phyloP scores from a whole-genome alignment of 345 rosid species.

The Boechera stricta region DNA sequence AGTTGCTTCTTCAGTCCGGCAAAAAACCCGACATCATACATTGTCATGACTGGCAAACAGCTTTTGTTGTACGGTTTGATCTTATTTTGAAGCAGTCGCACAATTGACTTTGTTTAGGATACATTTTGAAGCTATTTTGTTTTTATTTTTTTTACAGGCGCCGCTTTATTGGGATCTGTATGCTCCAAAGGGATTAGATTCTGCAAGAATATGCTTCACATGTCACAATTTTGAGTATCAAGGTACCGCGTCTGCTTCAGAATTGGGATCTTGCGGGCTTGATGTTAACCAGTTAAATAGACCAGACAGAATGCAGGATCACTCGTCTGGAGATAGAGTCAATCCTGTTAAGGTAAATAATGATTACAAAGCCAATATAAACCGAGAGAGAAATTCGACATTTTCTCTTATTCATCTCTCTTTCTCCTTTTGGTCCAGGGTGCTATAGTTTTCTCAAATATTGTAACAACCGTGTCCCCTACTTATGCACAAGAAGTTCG shows the following conservation, averaged over 20 bases:
- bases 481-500: constrained; percentile 95
- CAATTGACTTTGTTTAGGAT: constrained; percentile 30
- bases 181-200: constrained; percentile 87
- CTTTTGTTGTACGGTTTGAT: constrained; percentile 76
- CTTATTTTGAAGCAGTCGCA: constrained; percentile 2
- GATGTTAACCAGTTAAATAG: constrained; percentile 84
- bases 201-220: constrained; percentile 97
- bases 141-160: constrained; percentile 54
- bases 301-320: constrained; percentile 98
- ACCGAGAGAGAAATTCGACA: background rate
- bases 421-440: constrained; percentile 61
- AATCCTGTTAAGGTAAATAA: constrained; percentile 80
- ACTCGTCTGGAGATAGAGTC: constrained; percentile 71
- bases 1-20: constrained; percentile 88
- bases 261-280: constrained; percentile 90
- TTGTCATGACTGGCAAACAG: constrained; percentile 99
- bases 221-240: constrained; percentile 99
- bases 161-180: constrained; percentile 96
- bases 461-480: constrained; percentile 97
- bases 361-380: constrained; percentile 9
- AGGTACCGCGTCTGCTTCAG: constrained; percentile 87
- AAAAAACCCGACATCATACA: constrained; percentile 96
- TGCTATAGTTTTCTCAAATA: constrained; percentile 92
- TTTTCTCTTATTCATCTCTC: constrained; percentile 18
- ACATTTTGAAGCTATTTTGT: background rate